Conservation (phyloP, 495 filamentous ascomycete genomes). For the Delitschia confertaspora region DNA sequence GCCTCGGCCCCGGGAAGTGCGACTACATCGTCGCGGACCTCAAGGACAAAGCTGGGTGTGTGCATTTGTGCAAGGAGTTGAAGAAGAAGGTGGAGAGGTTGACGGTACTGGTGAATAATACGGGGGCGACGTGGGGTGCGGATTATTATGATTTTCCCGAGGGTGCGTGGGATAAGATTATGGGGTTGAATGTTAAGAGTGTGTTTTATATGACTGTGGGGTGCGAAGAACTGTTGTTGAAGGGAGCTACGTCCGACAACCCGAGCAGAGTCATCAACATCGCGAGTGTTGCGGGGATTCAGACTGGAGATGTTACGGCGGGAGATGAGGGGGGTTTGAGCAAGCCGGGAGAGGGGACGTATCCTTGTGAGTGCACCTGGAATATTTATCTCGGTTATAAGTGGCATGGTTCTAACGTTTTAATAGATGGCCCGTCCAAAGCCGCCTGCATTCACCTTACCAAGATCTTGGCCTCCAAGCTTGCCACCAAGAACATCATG, state of each 20-base stretch:
- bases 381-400: neutral
- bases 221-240: slow-evolving; percentile 27
- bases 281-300: slow-evolving; percentile 33
- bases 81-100: slow-evolving; percentile 29
- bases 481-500: slow-evolving; percentile 32
- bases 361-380: slow-evolving; percentile 23
- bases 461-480: slow-evolving; percentile 34
- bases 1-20: slow-evolving; percentile 31
- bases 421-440: slow-evolving; percentile 31
- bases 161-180: slow-evolving; percentile 33
- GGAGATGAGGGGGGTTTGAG: slow-evolving; percentile 29
- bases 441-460: slow-evolving; percentile 34
- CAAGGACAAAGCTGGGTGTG: slow-evolving; percentile 29
- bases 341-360: slow-evolving; percentile 30
- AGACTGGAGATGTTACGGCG: slow-evolving; percentile 32
- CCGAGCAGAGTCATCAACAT: slow-evolving; percentile 33
- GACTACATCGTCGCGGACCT: slow-evolving; percentile 32
- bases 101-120: slow-evolving; percentile 33
- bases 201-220: slow-evolving; percentile 32
- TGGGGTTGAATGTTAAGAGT: slow-evolving; percentile 34
- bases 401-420: neutral
- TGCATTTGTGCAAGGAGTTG: slow-evolving; percentile 23
- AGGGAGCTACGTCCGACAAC: slow-evolving; percentile 29
- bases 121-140: slow-evolving; percentile 32
- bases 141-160: slow-evolving; percentile 35